These are phyloP conservation scores for Rubia tinctorum DNA, from an alignment of 305 asterid species.

Conservation along the genomic window DNA sequence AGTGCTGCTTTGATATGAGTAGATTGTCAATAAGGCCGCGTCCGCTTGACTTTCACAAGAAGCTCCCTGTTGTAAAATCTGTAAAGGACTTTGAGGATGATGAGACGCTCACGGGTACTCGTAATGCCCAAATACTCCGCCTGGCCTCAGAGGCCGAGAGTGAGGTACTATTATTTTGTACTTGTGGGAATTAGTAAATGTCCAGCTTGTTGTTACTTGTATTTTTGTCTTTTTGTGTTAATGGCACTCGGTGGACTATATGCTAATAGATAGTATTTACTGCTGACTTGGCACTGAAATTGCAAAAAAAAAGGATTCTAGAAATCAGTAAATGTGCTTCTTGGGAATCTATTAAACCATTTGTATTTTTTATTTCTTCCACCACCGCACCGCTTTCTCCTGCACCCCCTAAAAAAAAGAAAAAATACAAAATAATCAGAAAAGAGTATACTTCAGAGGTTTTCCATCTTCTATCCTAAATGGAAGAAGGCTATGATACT, in stretches of 20 bases:
- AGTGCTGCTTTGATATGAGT: constrained; percentile 71
- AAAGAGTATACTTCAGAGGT: background rate
- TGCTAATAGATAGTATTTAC: constrained; percentile 7
- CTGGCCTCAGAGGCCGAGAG: constrained; percentile 60
- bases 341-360: constrained; percentile 1
- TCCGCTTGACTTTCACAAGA: constrained; percentile 95
- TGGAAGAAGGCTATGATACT: constrained; percentile 17
- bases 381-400: background rate
- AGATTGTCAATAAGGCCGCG: constrained; percentile 99
- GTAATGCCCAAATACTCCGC: constrained; percentile 83
- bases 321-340: constrained; percentile 11
- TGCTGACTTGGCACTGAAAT: constrained; percentile 15
- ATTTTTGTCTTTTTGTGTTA: constrained; percentile 11
- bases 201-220: background rate
- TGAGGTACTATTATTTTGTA: constrained; percentile 45
- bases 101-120: constrained; percentile 75
- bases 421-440: too few relatives aligned
- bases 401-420: background rate
- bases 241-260: background rate
- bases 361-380: background rate
- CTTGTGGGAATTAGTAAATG: constrained; percentile 14
- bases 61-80: constrained; percentile 89
- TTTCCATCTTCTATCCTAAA: background rate
- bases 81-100: constrained; percentile 95
- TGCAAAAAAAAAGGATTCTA: background rate